A percentile compares a stretch with the other conserved stretches of the same genome.
phyloP scores from a whole-genome alignment of 2,329 filamentous ascomycete genomes.

The Exophiala mesophila region DNA sequence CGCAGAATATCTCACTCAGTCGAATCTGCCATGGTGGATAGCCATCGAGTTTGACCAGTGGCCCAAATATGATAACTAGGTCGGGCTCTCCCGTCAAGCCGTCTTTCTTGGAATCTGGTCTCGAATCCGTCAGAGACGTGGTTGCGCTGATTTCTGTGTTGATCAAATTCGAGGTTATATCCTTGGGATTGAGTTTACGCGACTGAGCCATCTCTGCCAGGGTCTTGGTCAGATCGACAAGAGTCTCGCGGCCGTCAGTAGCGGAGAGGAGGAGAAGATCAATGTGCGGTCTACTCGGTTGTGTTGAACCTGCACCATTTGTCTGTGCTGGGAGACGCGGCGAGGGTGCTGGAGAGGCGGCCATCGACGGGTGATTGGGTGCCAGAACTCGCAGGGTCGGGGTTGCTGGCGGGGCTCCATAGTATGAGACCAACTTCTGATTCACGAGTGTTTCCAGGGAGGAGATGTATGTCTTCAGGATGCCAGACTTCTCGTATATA shows the following conservation, averaged over 20 bases:
- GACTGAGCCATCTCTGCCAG: slow-evolving; percentile 92
- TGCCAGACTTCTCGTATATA: slow-evolving; percentile 82
- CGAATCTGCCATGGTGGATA: slow-evolving; percentile 97
- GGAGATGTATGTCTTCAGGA: slow-evolving; percentile 85
- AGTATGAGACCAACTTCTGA: slow-evolving; percentile 79
- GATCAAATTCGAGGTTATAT: slow-evolving; percentile 80
- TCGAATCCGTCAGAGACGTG: slow-evolving; percentile 13
- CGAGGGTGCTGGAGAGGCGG: slow-evolving; percentile 11
- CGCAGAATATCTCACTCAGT: slow-evolving; percentile 84
- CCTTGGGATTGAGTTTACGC: slow-evolving; percentile 71
- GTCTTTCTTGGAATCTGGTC: slow-evolving; percentile 15
- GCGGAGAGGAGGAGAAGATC: slow-evolving; percentile 75
- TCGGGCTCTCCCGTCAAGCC: slow-evolving; percentile 59
- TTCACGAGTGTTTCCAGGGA: slow-evolving; percentile 74
- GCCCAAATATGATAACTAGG: slow-evolving; percentile 79
- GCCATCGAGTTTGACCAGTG: slow-evolving; percentile 75
- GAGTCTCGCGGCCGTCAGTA: slow-evolving; percentile 84
- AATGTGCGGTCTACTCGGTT: slow-evolving; percentile 35
- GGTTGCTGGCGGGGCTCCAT: slow-evolving; percentile 61
- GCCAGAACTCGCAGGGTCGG: slow-evolving; percentile 68
- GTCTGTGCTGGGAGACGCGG: slow-evolving; percentile 8
- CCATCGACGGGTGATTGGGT: slow-evolving; percentile 52
- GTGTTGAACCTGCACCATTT: slow-evolving; percentile 1
- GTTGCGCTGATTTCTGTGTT: slow-evolving; percentile 76
- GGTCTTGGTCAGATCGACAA: slow-evolving; percentile 93